These are phyloP conservation scores for Epithele typhae DNA, from an alignment of 768 basidiomycete species.

Conservation along the genomic window DNA sequence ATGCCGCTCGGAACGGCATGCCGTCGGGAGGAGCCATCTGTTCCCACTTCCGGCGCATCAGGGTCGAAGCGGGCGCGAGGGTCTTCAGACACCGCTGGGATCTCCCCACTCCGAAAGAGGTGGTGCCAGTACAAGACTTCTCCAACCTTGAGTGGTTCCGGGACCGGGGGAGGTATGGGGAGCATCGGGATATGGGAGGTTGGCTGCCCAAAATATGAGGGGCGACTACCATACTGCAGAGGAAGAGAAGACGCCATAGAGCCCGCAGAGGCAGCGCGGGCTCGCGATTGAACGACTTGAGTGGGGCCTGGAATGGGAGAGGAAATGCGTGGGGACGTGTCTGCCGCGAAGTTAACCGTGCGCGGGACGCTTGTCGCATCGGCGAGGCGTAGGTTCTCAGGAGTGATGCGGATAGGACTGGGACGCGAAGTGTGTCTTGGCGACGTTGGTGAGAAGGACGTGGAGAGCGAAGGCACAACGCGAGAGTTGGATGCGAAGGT, in stretches of 20 bases:
- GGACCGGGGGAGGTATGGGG: slow-evolving; percentile 14
- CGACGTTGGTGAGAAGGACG: neutral
- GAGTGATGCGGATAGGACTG: slow-evolving; percentile 4
- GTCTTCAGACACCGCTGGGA: slow-evolving; percentile 64
- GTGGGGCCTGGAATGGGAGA: neutral
- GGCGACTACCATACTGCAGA: neutral
- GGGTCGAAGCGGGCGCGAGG: slow-evolving; percentile 41
- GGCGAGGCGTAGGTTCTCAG: too few relatives aligned
- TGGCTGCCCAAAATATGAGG: neutral
- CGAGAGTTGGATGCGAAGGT: slow-evolving; percentile 1
- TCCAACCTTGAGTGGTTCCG: slow-evolving; percentile 44
- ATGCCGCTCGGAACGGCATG: neutral
- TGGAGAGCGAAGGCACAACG: neutral
- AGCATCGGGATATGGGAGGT: slow-evolving; percentile 8
- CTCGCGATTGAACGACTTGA: too few relatives aligned
- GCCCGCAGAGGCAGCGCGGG: slow-evolving; percentile 6
- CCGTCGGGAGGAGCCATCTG: neutral
- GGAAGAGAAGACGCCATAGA: neutral
- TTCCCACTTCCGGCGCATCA: neutral
- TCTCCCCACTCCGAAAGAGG: slow-evolving; percentile 65
- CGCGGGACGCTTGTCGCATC: too few relatives aligned
- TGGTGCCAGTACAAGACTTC: slow-evolving; percentile 77
- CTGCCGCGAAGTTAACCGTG: neutral
- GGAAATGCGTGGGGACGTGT: neutral
- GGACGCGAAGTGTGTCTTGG: too few relatives aligned